Evolutionary conservation across 2,329 filamentous ascomycete genomes (phyloP).

Genomic region (Penicillium sp.): DNA sequence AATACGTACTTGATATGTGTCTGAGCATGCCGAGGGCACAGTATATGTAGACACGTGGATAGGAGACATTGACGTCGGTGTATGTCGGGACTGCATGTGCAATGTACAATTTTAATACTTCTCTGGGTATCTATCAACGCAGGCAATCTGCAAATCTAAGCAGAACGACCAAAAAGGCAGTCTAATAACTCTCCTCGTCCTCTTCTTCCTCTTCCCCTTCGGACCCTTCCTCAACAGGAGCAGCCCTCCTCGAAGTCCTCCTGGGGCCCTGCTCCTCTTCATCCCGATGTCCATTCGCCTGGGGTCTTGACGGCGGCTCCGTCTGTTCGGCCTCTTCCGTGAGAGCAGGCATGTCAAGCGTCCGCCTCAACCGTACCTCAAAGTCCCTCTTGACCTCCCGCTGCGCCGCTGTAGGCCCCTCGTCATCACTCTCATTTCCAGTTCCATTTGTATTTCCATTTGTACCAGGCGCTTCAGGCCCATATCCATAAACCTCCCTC

Average conservation of each 20-base stretch:
- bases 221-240: background rate
- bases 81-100: background rate
- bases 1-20: no score
- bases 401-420: slow-evolving; percentile 9
- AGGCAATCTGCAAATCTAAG: background rate
- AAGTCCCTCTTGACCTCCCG: slow-evolving; percentile 47
- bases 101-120: background rate
- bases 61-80: no score
- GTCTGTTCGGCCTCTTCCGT: background rate
- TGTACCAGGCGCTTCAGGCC: slow-evolving; percentile 2
- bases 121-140: background rate
- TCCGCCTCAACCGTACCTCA: slow-evolving; percentile 60
- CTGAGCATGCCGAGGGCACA: no score
- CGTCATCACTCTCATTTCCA: slow-evolving; percentile 7
- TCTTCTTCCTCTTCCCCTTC: slow-evolving; percentile 8
- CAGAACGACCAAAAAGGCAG: background rate
- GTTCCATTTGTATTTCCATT: background rate
- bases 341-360: slow-evolving; percentile 54
- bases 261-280: slow-evolving; percentile 1
- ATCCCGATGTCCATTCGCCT: background rate
- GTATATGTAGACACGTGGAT: no score
- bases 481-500: slow-evolving; percentile 49
- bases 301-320: background rate
- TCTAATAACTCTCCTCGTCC: slow-evolving; percentile 1
- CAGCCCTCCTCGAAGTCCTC: slow-evolving; percentile 14